These are phyloP conservation scores for Bonnemaisonia californica DNA, from an alignment of 31 red algal genomes.

Conservation along the genomic window DNA sequence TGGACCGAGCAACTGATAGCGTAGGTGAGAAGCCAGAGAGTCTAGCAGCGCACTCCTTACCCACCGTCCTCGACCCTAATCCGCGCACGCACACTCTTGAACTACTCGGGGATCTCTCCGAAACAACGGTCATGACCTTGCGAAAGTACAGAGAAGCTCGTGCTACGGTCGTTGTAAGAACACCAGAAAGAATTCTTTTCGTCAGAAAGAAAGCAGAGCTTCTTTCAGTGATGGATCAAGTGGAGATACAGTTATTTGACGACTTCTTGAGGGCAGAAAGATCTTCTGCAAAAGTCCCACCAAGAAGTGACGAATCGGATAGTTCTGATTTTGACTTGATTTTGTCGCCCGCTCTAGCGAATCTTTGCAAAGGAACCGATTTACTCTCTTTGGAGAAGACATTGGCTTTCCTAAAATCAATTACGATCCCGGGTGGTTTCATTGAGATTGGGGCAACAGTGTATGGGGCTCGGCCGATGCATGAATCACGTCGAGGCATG, in stretches of 20 bases:
- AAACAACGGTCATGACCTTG: constrained; percentile 38
- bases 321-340: constrained; percentile 33
- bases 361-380: constrained; percentile 37
- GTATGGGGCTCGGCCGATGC: constrained; percentile 19
- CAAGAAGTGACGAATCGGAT: constrained; percentile 8
- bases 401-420: constrained; percentile 23
- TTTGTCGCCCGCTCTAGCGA: constrained; percentile 48
- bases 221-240: constrained; percentile 41
- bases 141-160: constrained; percentile 38
- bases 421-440: constrained; percentile 20
- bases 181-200: constrained; percentile 39
- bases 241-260: constrained; percentile 47
- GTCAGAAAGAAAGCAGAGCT: constrained; percentile 61
- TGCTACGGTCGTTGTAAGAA: constrained; percentile 60
- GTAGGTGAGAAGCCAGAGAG: constrained; percentile 16
- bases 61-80: constrained; percentile 23
- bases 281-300: background rate
- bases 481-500: background rate
- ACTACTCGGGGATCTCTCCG: constrained; percentile 57
- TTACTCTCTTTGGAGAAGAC: constrained; percentile 48
- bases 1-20: constrained; percentile 27
- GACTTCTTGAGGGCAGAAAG: constrained; percentile 33
- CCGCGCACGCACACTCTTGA: constrained; percentile 41
- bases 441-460: constrained; percentile 64
- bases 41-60: constrained; percentile 19